Evolutionary conservation across 208 protist species (phyloP).

Genomic region (Trypanosoma grayi): DNA sequence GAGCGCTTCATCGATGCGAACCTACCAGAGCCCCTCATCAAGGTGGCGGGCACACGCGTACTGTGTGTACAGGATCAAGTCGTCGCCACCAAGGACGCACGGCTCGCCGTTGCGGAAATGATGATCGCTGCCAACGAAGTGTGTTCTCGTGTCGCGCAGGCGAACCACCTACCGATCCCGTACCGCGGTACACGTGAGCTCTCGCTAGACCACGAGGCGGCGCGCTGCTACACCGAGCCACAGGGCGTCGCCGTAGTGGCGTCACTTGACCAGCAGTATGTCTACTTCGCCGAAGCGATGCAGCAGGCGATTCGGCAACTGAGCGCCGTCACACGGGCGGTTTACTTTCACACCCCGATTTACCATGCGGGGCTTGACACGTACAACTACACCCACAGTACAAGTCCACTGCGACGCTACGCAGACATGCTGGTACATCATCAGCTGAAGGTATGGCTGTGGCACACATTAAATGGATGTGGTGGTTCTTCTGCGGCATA

Average conservation of each 20-base stretch:
- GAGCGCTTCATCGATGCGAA: constrained; percentile 45
- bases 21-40: constrained; percentile 76
- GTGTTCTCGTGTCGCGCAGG: constrained; percentile 84
- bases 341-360: constrained; percentile 74
- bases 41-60: constrained; percentile 53
- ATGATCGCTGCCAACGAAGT: constrained; percentile 93
- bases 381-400: constrained; percentile 83
- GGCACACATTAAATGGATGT: constrained; percentile 22
- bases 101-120: constrained; percentile 82
- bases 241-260: constrained; percentile 48
- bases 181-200: constrained; percentile 74
- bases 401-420: constrained; percentile 80
- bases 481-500: not conserved
- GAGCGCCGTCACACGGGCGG: constrained; percentile 76
- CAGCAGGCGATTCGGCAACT: constrained; percentile 55
- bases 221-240: constrained; percentile 51
- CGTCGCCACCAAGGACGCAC: constrained; percentile 74
- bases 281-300: constrained; percentile 78
- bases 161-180: constrained; percentile 66
- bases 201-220: constrained; percentile 77
- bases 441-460: constrained; percentile 84
- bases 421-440: constrained; percentile 92
- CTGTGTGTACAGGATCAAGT: constrained; percentile 72
- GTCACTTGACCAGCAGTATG: constrained; percentile 52
- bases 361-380: constrained; percentile 81